Base-by-base conservation (phyloP, 1,139 yeast genomes). In the Yamadazyma dendronema region DNA sequence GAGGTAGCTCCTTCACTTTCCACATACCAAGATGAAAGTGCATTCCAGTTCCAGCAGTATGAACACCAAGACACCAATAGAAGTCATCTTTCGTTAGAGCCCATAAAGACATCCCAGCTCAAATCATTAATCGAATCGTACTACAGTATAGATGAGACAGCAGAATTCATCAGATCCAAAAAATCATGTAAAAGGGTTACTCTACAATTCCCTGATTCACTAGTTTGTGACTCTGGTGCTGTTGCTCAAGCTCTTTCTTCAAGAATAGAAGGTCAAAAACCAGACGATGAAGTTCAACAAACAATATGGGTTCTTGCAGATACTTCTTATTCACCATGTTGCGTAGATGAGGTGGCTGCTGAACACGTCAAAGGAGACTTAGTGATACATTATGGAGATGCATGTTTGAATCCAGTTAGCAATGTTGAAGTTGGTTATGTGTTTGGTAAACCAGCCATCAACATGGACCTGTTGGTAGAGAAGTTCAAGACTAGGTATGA, bases 331-430 rank as follows among this genome's bases (percentile, higher is more conserved):
- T 87, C 96, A 17, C 74, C 96, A 0, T 92, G 98, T 59, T 92
- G 99, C 64, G 85, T 92, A 12, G 99, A 92, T 58, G 97, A 89
- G 54, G 95, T 92, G 16, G 97, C 98, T 0, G 95, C 97, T 1
- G 90, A 85, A 53, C 99, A 92, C 61, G 95, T 92, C 10, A 57
- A 67, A 6, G 92, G 95, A 16, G 96, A 90, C 46, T 63, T 85
- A 9, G 88, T 94, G 22, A 80, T 90, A 1, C 98, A 92, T 59
- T 88, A 89, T 59, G 99, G 99, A 3, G 95, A 88, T 55, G 94
- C 97, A 0, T 92, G 98, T 59, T 63, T 92, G 52, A 89, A 85
- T 48, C 84, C 90, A 0, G 81, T 87, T 5, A 79, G 75, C 31
- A 79, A 76, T 34, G 57, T 86, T n/a, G 79, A 85, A 0, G 86